Percentiles rank a stretch among this genome's conserved stretches.
These are phyloP conservation scores for Trebouxia sp. DNA, from an alignment of 139 green algal genomes.

Conservation along the genomic window DNA sequence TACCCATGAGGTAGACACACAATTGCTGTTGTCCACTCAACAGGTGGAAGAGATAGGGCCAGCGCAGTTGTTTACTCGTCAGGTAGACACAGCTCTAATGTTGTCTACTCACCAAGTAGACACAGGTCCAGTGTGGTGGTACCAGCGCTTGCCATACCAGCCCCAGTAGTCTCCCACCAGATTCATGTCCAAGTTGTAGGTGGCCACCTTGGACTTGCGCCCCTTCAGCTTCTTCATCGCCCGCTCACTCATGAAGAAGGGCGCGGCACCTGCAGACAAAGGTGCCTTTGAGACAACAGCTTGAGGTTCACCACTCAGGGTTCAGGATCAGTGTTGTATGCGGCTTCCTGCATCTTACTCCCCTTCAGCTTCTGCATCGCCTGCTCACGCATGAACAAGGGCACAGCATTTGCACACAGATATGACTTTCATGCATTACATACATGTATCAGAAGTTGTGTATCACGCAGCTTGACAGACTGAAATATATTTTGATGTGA, in stretches of 20 bases:
- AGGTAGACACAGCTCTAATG: background rate
- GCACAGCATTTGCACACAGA: constrained; percentile 57
- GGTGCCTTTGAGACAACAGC: background rate
- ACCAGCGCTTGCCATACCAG: constrained; percentile 67
- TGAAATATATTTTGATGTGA: no score
- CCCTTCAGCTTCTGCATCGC: constrained; percentile 64
- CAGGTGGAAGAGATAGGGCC: background rate
- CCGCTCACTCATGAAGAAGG: constrained; percentile 67
- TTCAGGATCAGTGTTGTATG: background rate
- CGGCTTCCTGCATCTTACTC: background rate
- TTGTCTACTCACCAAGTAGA: constrained; percentile 25
- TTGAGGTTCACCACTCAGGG: background rate
- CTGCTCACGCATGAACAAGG: constrained; percentile 64
- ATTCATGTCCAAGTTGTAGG: constrained; percentile 77
- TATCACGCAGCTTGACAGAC: no score
- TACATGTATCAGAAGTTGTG: no score
- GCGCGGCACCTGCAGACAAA: constrained; percentile 52
- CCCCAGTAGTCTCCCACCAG: constrained; percentile 64
- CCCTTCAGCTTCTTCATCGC: constrained; percentile 68
- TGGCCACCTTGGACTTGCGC: constrained; percentile 64
- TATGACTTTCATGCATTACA: no score
- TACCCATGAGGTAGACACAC: no score
- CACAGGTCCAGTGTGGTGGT: constrained; percentile 70
- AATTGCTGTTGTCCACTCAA: no score
- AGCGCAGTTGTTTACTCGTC: background rate